These are phyloP conservation scores for Lodderomyces elongisporus DNA, from an alignment of 1,139 yeast genomes.

Conservation along the genomic window DNA sequence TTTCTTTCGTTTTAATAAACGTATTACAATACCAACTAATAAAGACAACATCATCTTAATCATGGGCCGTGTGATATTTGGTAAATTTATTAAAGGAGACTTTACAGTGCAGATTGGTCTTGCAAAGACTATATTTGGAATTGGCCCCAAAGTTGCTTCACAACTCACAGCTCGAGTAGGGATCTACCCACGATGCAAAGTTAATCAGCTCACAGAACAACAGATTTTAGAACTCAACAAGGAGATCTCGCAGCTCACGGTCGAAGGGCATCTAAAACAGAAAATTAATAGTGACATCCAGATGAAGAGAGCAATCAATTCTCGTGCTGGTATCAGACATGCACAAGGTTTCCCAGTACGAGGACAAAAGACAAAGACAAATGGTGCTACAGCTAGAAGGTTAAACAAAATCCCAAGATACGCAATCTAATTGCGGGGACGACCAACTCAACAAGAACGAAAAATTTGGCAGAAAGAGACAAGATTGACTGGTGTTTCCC, in stretches of 20 bases:
- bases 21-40: too few species aligned
- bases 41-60: neutral
- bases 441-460: neutral
- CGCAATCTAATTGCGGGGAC: neutral
- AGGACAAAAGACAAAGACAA: conserved; percentile 91
- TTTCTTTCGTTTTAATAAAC: too few species aligned
- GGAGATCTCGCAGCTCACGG: conserved; percentile 75
- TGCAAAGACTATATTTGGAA: conserved; percentile 77
- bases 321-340: conserved; percentile 87
- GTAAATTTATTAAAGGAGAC: conserved; percentile 61
- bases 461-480: neutral
- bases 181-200: conserved; percentile 87
- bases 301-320: conserved; percentile 75
- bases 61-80: conserved; percentile 75
- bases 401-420: conserved; percentile 65
- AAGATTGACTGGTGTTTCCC: neutral
- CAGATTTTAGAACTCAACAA: conserved; percentile 82
- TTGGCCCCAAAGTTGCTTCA: conserved; percentile 73
- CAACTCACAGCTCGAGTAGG: conserved; percentile 83
- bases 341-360: conserved; percentile 84
- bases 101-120: conserved; percentile 58
- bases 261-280: conserved; percentile 82
- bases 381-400: conserved; percentile 83
- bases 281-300: conserved; percentile 74
- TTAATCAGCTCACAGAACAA: conserved; percentile 87